Base-by-base conservation (phyloP, 139 green algal species). In the Trebouxia sp. region DNA sequence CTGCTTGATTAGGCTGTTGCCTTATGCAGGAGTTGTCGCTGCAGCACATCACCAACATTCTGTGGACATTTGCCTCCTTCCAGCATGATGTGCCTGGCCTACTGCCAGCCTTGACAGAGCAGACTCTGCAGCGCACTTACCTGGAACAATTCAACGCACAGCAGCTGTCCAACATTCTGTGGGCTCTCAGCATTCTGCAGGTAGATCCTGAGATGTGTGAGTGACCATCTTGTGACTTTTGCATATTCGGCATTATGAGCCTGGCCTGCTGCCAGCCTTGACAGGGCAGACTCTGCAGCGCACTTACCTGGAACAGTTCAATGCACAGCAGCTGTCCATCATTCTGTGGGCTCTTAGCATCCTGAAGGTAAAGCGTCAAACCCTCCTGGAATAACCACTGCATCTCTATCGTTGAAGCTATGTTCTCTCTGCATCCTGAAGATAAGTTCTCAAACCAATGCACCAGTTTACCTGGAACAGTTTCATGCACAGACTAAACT, bases 121-220 rank as follows among this genome's bases (percentile, higher is more conserved):
- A 89, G 80, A 30, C 89, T 8, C 35, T 41, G 45, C 24, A 6
- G 24, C 81, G 78, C n/a, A 47, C 82, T 58, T 41, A 4, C 24
- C 38, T 14, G 26, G 69, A 82, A 41, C 24, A 65, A 20, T 85
- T 93, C 79, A 89, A 83, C 22, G 47, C 78, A 11, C 88, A 92
- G 81, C 88, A 94, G 84, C 69, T 89, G 9, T 80, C 69, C 79
- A 92, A 92, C 83, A 35, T 94, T 76, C 72, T 89, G 48, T 94
- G 90, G 90, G 65, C 65, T 12, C 65, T 92, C 42, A 78, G 76
- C 76, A 78, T 93, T n/a, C 53, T 83, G 15, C 80, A 89, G 50
- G 75, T 50, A 1, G 14, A 35, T 8, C 47, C 47, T 53, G n/a
- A n/a, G n/a, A n/a, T n/a, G n/a, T n/a, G n/a, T n/a, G n/a, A n/a